Conservation (phyloP, 306 rosid genomes). For the Prunus mira region DNA sequence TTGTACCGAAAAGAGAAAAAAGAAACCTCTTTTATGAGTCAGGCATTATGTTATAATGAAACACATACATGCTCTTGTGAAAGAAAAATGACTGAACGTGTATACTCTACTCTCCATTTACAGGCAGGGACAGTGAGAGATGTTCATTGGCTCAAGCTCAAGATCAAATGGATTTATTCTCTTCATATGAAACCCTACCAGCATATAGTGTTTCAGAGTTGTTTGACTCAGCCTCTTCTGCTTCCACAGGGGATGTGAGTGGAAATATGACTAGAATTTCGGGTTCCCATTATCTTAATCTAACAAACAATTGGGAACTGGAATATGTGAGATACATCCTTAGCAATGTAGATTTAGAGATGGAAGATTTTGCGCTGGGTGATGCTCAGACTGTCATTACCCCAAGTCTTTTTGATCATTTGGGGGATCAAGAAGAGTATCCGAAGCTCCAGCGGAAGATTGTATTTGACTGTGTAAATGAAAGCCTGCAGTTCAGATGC, state of each 20-base stretch:
- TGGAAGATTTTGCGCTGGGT: conserved; percentile 51
- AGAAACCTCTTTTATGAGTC: neutral
- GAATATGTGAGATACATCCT: conserved; percentile 58
- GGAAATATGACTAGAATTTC: conserved; percentile 19
- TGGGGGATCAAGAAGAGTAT: conserved; percentile 51
- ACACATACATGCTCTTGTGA: conserved; percentile 5
- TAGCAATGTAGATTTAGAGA: conserved; percentile 41
- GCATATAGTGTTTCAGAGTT: conserved; percentile 27
- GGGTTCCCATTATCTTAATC: conserved; percentile 24
- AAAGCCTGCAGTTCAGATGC: conserved; percentile 49
- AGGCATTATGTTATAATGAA: neutral
- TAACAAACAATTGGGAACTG: conserved; percentile 54
- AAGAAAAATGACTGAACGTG: conserved; percentile 10
- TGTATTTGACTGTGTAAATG: conserved; percentile 56
- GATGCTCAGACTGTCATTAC: conserved; percentile 32
- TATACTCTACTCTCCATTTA: conserved; percentile 16
- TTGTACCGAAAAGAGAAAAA: neutral
- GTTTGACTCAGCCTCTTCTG: conserved; percentile 41
- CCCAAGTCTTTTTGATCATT: conserved; percentile 53
- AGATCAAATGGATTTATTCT: conserved; percentile 33
- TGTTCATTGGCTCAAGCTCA: conserved; percentile 47
- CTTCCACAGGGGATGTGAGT: conserved; percentile 15
- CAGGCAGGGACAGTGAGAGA: conserved; percentile 57
- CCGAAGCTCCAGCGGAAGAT: conserved; percentile 48
- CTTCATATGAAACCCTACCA: conserved; percentile 32